Evolutionary conservation across 208 protist genomes (phyloP).

Genomic region (Leishmania gerbilli): DNA sequence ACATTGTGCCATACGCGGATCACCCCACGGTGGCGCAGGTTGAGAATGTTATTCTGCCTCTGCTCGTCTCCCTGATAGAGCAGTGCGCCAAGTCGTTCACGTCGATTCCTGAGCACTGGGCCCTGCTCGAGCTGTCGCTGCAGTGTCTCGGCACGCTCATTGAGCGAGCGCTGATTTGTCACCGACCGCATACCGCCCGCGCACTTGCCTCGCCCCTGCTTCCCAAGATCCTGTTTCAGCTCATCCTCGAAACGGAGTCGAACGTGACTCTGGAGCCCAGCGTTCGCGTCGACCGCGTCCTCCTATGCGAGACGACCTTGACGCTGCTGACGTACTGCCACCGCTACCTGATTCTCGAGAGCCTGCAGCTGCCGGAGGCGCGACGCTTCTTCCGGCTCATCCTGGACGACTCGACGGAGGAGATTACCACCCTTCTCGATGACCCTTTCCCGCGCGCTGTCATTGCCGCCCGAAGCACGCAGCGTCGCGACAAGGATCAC

Average conservation of each 20-base stretch:
- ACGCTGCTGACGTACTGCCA: constrained; percentile 50
- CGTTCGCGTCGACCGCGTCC: constrained; percentile 59
- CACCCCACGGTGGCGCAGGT: constrained; percentile 67
- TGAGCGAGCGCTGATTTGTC: constrained; percentile 74
- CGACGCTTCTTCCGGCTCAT: constrained; percentile 67
- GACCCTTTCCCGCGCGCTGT: constrained; percentile 73
- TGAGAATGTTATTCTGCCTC: constrained; percentile 74
- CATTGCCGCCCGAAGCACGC: constrained; percentile 50
- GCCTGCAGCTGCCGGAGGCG: constrained; percentile 59
- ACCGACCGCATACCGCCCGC: constrained; percentile 60
- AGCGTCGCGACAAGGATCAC: constrained; percentile 80
- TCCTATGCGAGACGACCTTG: constrained; percentile 81
- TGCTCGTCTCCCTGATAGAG: constrained; percentile 63
- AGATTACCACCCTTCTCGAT: constrained; percentile 65
- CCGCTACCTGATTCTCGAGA: constrained; percentile 50
- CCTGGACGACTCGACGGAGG: constrained; percentile 52
- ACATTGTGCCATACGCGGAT: constrained; percentile 38
- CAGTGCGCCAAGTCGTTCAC: constrained; percentile 50
- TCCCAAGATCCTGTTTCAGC: constrained; percentile 54
- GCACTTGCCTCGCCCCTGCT: constrained; percentile 58
- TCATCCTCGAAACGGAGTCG: constrained; percentile 62
- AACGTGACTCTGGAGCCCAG: constrained; percentile 65
- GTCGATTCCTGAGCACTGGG: constrained; percentile 72
- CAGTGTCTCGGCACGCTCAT: constrained; percentile 78
- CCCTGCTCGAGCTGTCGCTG: constrained; percentile 67